Evolutionary conservation across 148 eudicot genomes (phyloP).

Genomic region (Dianthus caryophyllus): DNA sequence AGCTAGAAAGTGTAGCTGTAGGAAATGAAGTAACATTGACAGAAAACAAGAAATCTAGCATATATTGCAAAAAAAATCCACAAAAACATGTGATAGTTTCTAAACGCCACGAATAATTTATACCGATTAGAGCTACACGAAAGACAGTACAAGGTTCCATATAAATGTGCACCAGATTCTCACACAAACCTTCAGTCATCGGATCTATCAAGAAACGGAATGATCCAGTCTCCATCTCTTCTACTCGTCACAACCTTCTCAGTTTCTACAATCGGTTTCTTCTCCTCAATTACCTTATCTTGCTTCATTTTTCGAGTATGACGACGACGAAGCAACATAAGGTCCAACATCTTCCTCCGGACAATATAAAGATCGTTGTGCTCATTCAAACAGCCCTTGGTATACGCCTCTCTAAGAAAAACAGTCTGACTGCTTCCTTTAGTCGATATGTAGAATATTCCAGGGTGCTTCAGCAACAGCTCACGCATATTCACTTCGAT

Average conservation of each 20-base stretch:
- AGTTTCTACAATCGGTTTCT: slow-evolving; percentile 1
- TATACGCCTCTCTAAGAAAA: slow-evolving; percentile 64
- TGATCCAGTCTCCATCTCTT: slow-evolving; percentile 30
- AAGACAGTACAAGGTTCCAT: not conserved
- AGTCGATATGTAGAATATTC: slow-evolving; percentile 62
- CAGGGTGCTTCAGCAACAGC: slow-evolving; percentile 64
- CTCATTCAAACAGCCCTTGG: slow-evolving; percentile 44
- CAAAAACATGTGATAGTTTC: not conserved
- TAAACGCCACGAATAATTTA: not conserved
- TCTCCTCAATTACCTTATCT: slow-evolving; percentile 23
- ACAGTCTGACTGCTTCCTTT: slow-evolving; percentile 50
- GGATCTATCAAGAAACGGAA: slow-evolving; percentile 25
- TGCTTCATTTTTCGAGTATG: slow-evolving; percentile 44
- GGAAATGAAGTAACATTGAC: no score
- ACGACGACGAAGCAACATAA: slow-evolving; percentile 45
- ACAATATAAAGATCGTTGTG: slow-evolving; percentile 39
- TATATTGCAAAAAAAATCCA: no score
- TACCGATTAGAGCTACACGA: not conserved
- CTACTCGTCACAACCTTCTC: slow-evolving; percentile 11
- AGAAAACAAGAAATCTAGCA: no score
- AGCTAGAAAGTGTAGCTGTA: not conserved
- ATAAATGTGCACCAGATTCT: not conserved
- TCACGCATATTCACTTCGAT: slow-evolving; percentile 62
- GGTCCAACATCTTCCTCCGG: slow-evolving; percentile 70
- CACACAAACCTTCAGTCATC: slow-evolving; percentile 17